These are phyloP conservation scores for Colletotrichum viniferum DNA, from an alignment of 2,329 filamentous ascomycete species.

Conservation along the genomic window DNA sequence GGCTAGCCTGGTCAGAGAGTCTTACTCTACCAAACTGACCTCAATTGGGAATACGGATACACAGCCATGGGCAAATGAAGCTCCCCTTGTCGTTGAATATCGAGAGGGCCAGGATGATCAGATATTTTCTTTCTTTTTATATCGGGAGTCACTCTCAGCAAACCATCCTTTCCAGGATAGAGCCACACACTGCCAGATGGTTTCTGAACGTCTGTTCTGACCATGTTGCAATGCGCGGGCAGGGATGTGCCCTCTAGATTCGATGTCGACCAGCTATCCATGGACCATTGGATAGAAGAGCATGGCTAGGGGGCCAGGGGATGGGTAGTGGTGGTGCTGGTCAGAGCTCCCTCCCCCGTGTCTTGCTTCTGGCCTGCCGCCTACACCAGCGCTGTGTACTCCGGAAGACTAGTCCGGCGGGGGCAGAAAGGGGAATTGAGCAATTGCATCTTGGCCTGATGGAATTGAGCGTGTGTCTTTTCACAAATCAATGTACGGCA, in stretches of 20 bases:
- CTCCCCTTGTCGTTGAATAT: neutral
- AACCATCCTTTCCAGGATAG: neutral
- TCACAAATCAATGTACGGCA: neutral
- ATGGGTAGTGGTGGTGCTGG: neutral
- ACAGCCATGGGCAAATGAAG: neutral
- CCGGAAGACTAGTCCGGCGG: neutral
- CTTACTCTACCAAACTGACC: neutral
- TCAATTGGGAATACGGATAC: neutral
- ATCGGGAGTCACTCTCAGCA: neutral
- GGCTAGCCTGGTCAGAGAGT: neutral
- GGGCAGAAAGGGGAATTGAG: neutral
- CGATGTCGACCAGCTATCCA: neutral
- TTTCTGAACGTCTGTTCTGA: constrained; percentile 7
- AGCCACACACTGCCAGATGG: neutral
- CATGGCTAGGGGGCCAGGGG: neutral
- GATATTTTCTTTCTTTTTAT: neutral
- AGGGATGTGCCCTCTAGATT: constrained; percentile 8
- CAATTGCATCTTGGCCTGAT: neutral
- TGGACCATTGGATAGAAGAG: neutral
- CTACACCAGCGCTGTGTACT: neutral
- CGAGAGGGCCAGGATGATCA: neutral
- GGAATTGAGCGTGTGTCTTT: neutral
- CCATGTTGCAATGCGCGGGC: constrained; percentile 2
- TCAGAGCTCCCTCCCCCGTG: constrained; percentile 4
- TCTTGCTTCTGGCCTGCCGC: neutral